Evolutionary conservation across 1,284 basidiomycete species (phyloP).

Genomic region (Takashimella koratensis): DNA sequence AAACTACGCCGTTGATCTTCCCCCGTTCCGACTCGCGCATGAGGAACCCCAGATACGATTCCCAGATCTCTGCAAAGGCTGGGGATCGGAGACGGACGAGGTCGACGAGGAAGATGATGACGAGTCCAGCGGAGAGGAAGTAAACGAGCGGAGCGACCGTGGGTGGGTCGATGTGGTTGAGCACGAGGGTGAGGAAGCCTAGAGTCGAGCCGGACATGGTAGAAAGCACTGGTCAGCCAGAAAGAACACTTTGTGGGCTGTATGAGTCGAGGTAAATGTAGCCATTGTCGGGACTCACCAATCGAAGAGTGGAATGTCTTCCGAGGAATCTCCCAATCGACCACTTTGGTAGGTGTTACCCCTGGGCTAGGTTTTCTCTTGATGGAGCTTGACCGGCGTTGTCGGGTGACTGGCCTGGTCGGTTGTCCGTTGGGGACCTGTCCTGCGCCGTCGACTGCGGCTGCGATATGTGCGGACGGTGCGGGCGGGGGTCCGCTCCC

Average conservation of each 20-base stretch:
- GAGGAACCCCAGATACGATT: conserved; percentile 72
- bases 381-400: conserved; percentile 32
- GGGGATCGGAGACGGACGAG: conserved; percentile 68
- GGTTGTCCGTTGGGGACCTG: conserved; percentile 10
- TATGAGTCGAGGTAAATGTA: too few species aligned
- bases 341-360: conserved; percentile 42
- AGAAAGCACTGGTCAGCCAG: too few species aligned
- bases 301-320: conserved; percentile 89
- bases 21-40: conserved; percentile 93
- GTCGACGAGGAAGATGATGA: conserved; percentile 71
- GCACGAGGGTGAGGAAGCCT: conserved; percentile 81
- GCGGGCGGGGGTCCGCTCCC: not conserved
- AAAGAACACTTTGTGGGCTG: too few species aligned
- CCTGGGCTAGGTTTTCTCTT: conserved; percentile 42
- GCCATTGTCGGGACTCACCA: conserved; percentile 60
- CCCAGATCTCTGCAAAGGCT: conserved; percentile 70
- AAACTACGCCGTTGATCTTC: conserved; percentile 81
- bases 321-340: conserved; percentile 75
- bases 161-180: conserved; percentile 53
- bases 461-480: not conserved
- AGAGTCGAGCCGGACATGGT: too few species aligned
- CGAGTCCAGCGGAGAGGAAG: conserved; percentile 64
- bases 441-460: not conserved
- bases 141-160: conserved; percentile 57
- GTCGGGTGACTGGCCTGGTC: conserved; percentile 25